Conservation (phyloP, 2,329 filamentous ascomycete genomes). For the Aspergillus vadensis region DNA sequence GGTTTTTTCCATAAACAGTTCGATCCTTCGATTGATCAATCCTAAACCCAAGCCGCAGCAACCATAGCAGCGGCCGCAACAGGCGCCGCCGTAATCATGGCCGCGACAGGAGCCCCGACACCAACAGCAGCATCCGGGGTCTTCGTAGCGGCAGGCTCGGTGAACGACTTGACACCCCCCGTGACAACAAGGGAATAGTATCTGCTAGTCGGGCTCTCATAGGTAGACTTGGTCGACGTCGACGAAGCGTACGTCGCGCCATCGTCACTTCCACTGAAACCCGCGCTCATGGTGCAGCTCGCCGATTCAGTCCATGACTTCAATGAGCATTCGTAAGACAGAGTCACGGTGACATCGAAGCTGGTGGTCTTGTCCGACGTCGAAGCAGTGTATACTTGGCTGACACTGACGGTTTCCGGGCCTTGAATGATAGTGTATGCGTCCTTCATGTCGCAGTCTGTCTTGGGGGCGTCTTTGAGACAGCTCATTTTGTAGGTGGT, state of each 20-base stretch:
- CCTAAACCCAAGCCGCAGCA: slow-evolving; percentile 10
- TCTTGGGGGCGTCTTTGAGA: slow-evolving; percentile 24
- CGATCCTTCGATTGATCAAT: not conserved
- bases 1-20: not conserved
- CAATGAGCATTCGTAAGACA: slow-evolving; percentile 20
- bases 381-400: slow-evolving; percentile 23
- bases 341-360: slow-evolving; percentile 24
- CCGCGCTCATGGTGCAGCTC: slow-evolving; percentile 23
- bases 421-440: slow-evolving; percentile 31
- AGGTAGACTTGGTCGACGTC: not conserved
- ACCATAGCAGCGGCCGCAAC: slow-evolving; percentile 26
- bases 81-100: slow-evolving; percentile 28
- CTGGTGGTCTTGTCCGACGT: not conserved
- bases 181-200: slow-evolving; percentile 25
- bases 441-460: slow-evolving; percentile 22
- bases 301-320: slow-evolving; percentile 19
- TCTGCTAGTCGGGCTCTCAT: not conserved
- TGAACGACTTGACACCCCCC: slow-evolving; percentile 22
- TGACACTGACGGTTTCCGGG: slow-evolving; percentile 22
- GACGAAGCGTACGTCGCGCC: slow-evolving; percentile 1
- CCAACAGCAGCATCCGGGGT: slow-evolving; percentile 21
- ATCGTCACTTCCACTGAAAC: slow-evolving; percentile 10
- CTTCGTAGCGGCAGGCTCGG: slow-evolving; percentile 21
- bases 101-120: slow-evolving; percentile 10
- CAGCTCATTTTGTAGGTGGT: slow-evolving; percentile 30